These are phyloP conservation scores for Chlorella sp. DNA, from an alignment of 139 green algal genomes.

Conservation along the genomic window DNA sequence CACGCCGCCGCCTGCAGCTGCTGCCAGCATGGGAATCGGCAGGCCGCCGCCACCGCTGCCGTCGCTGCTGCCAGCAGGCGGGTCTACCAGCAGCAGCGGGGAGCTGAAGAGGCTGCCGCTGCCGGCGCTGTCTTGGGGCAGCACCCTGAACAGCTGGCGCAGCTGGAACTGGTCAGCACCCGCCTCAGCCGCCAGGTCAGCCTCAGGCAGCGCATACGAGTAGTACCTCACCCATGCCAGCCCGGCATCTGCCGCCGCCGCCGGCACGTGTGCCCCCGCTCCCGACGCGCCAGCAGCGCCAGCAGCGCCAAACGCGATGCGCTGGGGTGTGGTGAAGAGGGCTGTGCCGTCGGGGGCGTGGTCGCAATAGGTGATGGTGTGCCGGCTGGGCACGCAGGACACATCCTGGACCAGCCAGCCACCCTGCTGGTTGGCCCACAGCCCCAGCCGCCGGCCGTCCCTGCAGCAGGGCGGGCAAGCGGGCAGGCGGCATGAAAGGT, in stretches of 20 bases:
- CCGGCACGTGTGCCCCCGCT: neutral
- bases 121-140: neutral
- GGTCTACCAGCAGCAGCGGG: neutral
- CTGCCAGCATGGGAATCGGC: slow-evolving; percentile 16
- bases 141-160: neutral
- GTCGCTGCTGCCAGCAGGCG: neutral
- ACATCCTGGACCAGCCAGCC: neutral
- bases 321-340: neutral
- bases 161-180: neutral
- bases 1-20: neutral
- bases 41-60: neutral
- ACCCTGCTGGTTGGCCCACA: slow-evolving; percentile 17
- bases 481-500: neutral
- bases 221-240: slow-evolving; percentile 1
- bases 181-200: neutral
- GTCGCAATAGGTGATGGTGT: slow-evolving; percentile 4
- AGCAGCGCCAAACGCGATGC: neutral
- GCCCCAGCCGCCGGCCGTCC: neutral
- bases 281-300: neutral
- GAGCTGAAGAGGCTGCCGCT: neutral
- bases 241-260: neutral
- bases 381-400: neutral
- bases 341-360: neutral
- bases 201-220: slow-evolving; percentile 3
- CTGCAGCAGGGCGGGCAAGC: neutral